Evolutionary conservation across 805 yeast genomes (phyloP).

Genomic region (Metschnikowia drakensbergensis): DNA sequence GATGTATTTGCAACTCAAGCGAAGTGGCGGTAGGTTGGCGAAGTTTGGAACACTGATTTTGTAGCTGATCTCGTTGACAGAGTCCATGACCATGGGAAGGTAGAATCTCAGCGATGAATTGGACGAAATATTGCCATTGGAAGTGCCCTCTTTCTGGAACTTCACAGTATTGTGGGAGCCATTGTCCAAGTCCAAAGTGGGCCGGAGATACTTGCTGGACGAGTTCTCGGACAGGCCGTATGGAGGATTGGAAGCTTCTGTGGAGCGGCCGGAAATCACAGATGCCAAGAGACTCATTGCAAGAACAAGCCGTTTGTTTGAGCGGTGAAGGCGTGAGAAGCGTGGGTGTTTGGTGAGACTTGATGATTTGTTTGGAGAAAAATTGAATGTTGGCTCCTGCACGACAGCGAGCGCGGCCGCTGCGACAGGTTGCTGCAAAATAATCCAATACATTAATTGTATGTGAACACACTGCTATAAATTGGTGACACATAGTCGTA

Average conservation of each 20-base stretch:
- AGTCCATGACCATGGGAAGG: conserved; percentile 32
- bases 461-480: too few relatives aligned
- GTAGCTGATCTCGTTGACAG: conserved; percentile 40
- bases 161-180: conserved; percentile 24
- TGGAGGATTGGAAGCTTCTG: conserved; percentile 1
- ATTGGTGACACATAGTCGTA: too few relatives aligned
- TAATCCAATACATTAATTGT: background rate
- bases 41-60: conserved; percentile 47
- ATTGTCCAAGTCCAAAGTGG: conserved; percentile 29
- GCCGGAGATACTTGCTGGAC: conserved; percentile 25
- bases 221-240: background rate
- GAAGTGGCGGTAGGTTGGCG: conserved; percentile 48
- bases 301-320: background rate
- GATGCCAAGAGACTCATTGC: conserved; percentile 21
- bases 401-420: conserved; percentile 4
- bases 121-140: conserved; percentile 18
- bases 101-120: conserved; percentile 27
- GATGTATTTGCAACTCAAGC: conserved; percentile 62
- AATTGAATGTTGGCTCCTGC: conserved; percentile 5
- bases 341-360: conserved; percentile 1
- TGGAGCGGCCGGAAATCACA: conserved; percentile 12
- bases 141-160: conserved; percentile 27
- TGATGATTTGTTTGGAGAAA: conserved; percentile 6
- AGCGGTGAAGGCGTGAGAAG: background rate
- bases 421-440: conserved; percentile 1